phyloP scores from a whole-genome alignment of 2,329 filamentous ascomycete genomes.

The Boeremia exigua region DNA sequence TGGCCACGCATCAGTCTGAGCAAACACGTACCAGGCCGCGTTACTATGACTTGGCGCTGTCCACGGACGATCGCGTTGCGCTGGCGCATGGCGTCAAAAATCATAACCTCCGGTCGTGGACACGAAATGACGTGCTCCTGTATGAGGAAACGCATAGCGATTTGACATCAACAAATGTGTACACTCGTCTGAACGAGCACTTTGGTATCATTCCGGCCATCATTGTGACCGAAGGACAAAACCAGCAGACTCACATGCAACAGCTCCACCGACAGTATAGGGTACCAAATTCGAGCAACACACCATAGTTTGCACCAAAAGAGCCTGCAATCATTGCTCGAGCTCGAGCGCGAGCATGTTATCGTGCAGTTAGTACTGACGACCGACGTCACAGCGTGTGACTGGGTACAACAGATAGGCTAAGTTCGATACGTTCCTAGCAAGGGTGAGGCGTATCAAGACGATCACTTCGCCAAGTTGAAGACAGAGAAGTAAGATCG shows the following conservation, averaged over 20 bases:
- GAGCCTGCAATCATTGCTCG: neutral
- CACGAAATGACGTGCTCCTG: slow-evolving; percentile 8
- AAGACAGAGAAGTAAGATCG: neutral
- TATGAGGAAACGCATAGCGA: slow-evolving; percentile 19
- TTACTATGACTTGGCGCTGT: slow-evolving; percentile 32
- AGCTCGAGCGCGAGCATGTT: neutral
- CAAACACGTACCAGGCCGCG: slow-evolving; percentile 4
- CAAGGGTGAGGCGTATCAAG: slow-evolving; percentile 32
- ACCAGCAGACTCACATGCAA: slow-evolving; percentile 6
- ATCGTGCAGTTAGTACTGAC: slow-evolving; percentile 13
- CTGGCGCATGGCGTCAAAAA: slow-evolving; percentile 25
- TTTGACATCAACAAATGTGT: slow-evolving; percentile 15
- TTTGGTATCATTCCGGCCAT: slow-evolving; percentile 20
- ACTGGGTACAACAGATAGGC: too few species aligned
- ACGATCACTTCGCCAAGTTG: slow-evolving; percentile 12
- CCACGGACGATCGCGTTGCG: slow-evolving; percentile 20
- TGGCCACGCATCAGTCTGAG: neutral
- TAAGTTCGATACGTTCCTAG: too few species aligned
- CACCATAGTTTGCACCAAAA: neutral
- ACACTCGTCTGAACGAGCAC: slow-evolving; percentile 17
- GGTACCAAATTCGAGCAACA: neutral
- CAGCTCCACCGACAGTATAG: neutral
- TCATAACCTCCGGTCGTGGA: slow-evolving; percentile 30
- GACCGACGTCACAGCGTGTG: too few species aligned
- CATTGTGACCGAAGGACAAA: slow-evolving; percentile 9